A percentile compares a stretch with the other conserved stretches of the same genome.
Evolutionary conservation across 805 yeast genomes (phyloP).

Genomic region (Groenewaldozyma salmanticensis): DNA sequence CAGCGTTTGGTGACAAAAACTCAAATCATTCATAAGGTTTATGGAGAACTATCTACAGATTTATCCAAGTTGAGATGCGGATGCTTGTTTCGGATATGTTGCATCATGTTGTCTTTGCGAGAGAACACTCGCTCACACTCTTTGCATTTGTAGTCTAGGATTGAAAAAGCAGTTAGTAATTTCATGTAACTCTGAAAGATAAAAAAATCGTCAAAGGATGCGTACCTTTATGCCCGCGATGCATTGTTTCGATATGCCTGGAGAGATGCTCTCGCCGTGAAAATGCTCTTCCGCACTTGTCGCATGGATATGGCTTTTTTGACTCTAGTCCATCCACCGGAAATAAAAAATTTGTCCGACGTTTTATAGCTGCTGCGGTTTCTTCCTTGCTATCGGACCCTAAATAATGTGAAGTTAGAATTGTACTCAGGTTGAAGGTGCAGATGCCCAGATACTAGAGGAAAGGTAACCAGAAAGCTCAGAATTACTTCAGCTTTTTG

Average conservation of each 20-base stretch:
- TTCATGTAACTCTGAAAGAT: not conserved
- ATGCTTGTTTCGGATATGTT: conserved; percentile 19
- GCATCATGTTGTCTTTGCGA: conserved; percentile 21
- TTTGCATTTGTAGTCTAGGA: conserved; percentile 14
- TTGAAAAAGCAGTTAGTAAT: not conserved
- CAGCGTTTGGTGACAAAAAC: not conserved
- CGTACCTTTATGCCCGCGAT: conserved; percentile 18
- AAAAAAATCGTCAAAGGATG: not conserved
- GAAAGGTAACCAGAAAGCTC: not conserved
- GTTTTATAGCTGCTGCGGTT: not conserved
- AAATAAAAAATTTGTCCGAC: not conserved
- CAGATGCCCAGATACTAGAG: not conserved
- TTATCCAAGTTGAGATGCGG: not conserved
- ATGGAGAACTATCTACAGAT: too few species aligned
- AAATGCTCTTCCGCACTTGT: conserved; percentile 17
- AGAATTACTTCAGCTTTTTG: not conserved
- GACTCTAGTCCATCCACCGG: conserved; percentile 7
- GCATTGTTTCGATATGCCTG: conserved; percentile 19
- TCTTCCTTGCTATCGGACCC: conserved; percentile 1
- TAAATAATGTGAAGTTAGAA: not conserved
- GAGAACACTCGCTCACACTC: conserved; percentile 16
- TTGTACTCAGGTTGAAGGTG: conserved; percentile 1
- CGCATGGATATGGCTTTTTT: conserved; percentile 16
- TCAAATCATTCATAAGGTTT: not conserved
- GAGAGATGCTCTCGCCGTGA: conserved; percentile 19